Evolutionary conservation across 768 basidiomycete genomes (phyloP).

Genomic region (Melanogaster broomeanus): DNA sequence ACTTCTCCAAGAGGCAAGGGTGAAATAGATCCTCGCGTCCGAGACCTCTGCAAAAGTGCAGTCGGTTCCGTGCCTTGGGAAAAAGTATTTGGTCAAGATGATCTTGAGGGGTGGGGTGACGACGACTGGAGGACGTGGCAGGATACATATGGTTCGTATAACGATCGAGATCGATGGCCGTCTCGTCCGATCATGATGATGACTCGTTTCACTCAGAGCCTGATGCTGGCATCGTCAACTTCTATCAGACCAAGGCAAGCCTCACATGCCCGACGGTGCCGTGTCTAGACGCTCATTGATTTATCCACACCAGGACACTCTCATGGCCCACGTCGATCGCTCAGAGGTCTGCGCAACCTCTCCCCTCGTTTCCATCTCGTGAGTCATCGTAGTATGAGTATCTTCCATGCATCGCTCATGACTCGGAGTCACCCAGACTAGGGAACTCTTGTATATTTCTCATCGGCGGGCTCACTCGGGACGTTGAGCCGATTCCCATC

Average conservation of each 20-base stretch:
- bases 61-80: slow-evolving; percentile 72
- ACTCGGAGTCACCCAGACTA: slow-evolving; percentile 48
- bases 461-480: slow-evolving; percentile 81
- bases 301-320: slow-evolving; percentile 77
- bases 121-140: slow-evolving; percentile 75
- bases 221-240: slow-evolving; percentile 96
- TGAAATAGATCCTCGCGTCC: slow-evolving; percentile 57
- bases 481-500: slow-evolving; percentile 75
- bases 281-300: not conserved
- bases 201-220: slow-evolving; percentile 55
- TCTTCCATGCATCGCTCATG: not conserved
- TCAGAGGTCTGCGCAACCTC: slow-evolving; percentile 92
- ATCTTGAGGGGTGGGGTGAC: slow-evolving; percentile 51
- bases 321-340: slow-evolving; percentile 98
- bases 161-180: not conserved
- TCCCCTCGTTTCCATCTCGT: slow-evolving; percentile 95
- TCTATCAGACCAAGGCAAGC: slow-evolving; percentile 76
- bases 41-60: slow-evolving; percentile 59
- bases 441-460: slow-evolving; percentile 91
- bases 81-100: slow-evolving; percentile 48
- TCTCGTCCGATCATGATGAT: not conserved
- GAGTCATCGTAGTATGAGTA: slow-evolving; percentile 26
- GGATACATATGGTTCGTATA: slow-evolving; percentile 69
- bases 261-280: not conserved
- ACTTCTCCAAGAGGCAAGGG: slow-evolving; percentile 75